Conservation (phyloP, 2,329 filamentous ascomycete genomes). For the Nannizzia gypsea region DNA sequence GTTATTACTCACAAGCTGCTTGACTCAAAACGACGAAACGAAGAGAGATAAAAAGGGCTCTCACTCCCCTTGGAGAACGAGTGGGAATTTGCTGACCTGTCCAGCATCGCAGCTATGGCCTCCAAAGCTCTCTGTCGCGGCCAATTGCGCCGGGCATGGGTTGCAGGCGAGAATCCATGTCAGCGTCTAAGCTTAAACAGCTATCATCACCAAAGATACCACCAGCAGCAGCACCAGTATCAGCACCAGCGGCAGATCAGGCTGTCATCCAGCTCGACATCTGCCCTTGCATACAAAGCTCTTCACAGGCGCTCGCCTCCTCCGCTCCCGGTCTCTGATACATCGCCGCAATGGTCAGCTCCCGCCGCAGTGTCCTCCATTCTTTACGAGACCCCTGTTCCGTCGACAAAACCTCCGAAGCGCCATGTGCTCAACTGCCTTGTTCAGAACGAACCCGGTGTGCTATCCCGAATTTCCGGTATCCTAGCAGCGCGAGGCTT, state of each 20-base stretch:
- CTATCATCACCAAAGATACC: slow-evolving; percentile 1
- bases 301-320: slow-evolving; percentile 81
- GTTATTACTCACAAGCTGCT: neutral
- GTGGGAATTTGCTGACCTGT: neutral
- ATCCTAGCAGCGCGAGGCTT: slow-evolving; percentile 93
- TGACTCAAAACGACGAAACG: neutral
- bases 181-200: slow-evolving; percentile 2
- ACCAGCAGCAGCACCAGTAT: neutral
- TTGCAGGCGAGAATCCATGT: neutral
- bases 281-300: slow-evolving; percentile 92
- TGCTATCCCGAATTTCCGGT: slow-evolving; percentile 88
- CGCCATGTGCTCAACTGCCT: slow-evolving; percentile 95
- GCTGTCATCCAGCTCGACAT: slow-evolving; percentile 53
- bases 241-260: neutral
- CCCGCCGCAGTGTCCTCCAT: slow-evolving; percentile 95
- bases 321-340: slow-evolving; percentile 63
- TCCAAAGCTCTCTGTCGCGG: neutral
- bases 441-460: slow-evolving; percentile 97
- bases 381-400: slow-evolving; percentile 91
- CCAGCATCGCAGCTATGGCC: neutral
- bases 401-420: slow-evolving; percentile 73
- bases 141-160: neutral
- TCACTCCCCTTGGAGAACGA: neutral
- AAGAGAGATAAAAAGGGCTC: neutral
- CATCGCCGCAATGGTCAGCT: slow-evolving; percentile 70